Evolutionary conservation across 106 monocot species (phyloP), one percentile per base, ranked within the genome.

Genomic region (Hemerocallis citrina): DNA sequence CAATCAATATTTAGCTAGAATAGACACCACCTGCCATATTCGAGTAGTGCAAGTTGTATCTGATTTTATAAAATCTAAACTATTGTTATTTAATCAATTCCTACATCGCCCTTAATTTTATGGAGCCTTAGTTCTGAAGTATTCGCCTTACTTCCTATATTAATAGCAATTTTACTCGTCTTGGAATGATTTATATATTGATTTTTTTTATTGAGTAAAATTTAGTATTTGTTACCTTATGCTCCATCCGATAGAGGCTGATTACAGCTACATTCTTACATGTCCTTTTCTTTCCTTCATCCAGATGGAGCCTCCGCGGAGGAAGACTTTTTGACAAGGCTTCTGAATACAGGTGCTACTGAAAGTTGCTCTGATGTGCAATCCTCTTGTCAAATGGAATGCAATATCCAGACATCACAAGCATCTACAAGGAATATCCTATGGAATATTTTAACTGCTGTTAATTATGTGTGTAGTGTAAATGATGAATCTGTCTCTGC

Each of bases 271-370:
- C 25, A 62, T 62, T 11, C 44, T 62, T 52, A 48, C 37, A n/a
- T 56, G 35, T 54, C 31, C 28, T 54, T 40, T n/a, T 62, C 48
- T 40, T 34, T 17, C 40, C 66, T 27, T 67, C 33, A 57, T 67
- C 66, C 86, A 79, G 86, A 77, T 83, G 74, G 55, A 70, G 62
- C 71, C 39, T 51, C 69, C 4, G 34, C 63, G 37, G 63, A 81
- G 55, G 68, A 60, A 67, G 77, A 82, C 68, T 85, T 91, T 50
- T 52, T 85, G 57, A 67, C 43, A 33, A 87, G 85, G 54, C 74
- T 85, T 3, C 37, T 87, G 31, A 71, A 92, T 73, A 75, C 77
- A 29, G 84, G 75, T 47, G 79, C 82, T 6, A 77, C 84, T 61
- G 77, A 85, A 65, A 79, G 81, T 65, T 81, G 62, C 33, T 79